A percentile compares a stretch with the other conserved stretches of the same genome.
Conservation (phyloP, 495 filamentous ascomycete species). For the Talaromyces stipitatus region DNA sequence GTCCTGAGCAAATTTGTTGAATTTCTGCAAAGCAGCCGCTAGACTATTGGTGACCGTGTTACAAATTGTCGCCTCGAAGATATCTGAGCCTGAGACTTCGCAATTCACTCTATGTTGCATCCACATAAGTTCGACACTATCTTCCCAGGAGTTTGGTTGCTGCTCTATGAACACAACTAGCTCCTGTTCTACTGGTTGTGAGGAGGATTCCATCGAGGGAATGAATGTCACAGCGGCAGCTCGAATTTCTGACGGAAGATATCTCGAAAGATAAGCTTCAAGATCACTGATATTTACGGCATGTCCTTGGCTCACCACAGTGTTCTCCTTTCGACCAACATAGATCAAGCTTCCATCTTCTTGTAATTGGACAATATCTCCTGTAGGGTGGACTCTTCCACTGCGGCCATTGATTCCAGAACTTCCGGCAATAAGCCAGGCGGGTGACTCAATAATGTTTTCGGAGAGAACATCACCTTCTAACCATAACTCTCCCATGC, state of each 20-base stretch:
- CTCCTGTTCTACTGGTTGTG: slow-evolving; percentile 9
- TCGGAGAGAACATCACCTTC: slow-evolving; percentile 39
- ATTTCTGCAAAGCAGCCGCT: slow-evolving; percentile 19
- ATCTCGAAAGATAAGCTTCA: slow-evolving; percentile 17
- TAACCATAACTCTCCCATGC: slow-evolving; percentile 40
- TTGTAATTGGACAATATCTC: slow-evolving; percentile 53
- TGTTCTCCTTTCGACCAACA: slow-evolving; percentile 50
- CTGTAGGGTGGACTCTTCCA: slow-evolving; percentile 29
- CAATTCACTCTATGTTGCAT: slow-evolving; percentile 12
- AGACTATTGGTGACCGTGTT: slow-evolving; percentile 15
- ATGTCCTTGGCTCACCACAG: slow-evolving; percentile 24
- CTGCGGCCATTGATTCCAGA: slow-evolving; percentile 20
- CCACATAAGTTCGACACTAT: slow-evolving; percentile 15
- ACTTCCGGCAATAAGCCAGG: slow-evolving; percentile 29
- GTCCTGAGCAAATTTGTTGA: slow-evolving; percentile 26
- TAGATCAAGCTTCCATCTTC: slow-evolving; percentile 49
- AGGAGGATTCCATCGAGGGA: slow-evolving; percentile 5
- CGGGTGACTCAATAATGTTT: slow-evolving; percentile 31
- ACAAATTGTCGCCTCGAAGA: slow-evolving; percentile 10
- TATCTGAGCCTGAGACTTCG: neutral
- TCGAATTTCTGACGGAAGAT: slow-evolving; percentile 20
- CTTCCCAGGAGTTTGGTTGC: slow-evolving; percentile 11
- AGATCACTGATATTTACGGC: slow-evolving; percentile 27
- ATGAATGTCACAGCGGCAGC: slow-evolving; percentile 19
- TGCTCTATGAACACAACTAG: slow-evolving; percentile 25